These are phyloP conservation scores for Sclerotinia sclerotiorum DNA, from an alignment of 2,329 filamentous ascomycete genomes.

Conservation along the genomic window DNA sequence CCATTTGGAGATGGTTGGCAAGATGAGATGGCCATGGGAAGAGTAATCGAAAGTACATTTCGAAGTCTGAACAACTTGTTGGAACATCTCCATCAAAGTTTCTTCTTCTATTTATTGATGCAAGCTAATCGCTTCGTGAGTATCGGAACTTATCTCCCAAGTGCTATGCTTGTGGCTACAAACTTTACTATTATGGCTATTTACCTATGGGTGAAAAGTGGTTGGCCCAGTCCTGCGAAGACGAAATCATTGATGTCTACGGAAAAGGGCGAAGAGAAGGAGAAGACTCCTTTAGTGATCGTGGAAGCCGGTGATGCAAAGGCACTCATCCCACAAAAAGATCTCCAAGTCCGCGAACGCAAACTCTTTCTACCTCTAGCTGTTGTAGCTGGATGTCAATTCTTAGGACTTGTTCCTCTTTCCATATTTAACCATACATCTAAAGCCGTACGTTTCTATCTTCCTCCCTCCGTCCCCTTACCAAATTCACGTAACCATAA, in stretches of 20 bases:
- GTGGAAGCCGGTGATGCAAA: slow-evolving; percentile 30
- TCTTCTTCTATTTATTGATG: slow-evolving; percentile 98
- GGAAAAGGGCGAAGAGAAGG: slow-evolving; percentile 35
- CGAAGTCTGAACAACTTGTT: slow-evolving; percentile 93
- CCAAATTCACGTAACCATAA: background rate
- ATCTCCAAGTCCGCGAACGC: slow-evolving; percentile 42
- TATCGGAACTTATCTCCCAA: slow-evolving; percentile 95
- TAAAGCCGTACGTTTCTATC: slow-evolving; percentile 51
- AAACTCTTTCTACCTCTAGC: slow-evolving; percentile 71
- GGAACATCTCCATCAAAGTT: slow-evolving; percentile 96
- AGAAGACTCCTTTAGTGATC: slow-evolving; percentile 38
- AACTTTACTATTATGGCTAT: slow-evolving; percentile 97
- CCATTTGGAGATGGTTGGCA: slow-evolving; percentile 92
- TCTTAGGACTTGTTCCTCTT: slow-evolving; percentile 75
- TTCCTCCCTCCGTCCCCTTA: background rate
- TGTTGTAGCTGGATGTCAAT: slow-evolving; percentile 70
- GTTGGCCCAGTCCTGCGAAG: slow-evolving; percentile 43
- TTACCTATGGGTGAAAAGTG: slow-evolving; percentile 88
- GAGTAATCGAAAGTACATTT: slow-evolving; percentile 86
- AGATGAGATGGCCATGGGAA: slow-evolving; percentile 93
- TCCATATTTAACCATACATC: slow-evolving; percentile 81
- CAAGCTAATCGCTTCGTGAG: slow-evolving; percentile 91
- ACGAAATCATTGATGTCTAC: slow-evolving; percentile 20
- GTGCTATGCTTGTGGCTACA: slow-evolving; percentile 92
- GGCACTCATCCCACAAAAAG: slow-evolving; percentile 33